Evolutionary conservation across 2,329 filamentous ascomycete genomes (phyloP).

Genomic region (Lecanicillium sp.): DNA sequence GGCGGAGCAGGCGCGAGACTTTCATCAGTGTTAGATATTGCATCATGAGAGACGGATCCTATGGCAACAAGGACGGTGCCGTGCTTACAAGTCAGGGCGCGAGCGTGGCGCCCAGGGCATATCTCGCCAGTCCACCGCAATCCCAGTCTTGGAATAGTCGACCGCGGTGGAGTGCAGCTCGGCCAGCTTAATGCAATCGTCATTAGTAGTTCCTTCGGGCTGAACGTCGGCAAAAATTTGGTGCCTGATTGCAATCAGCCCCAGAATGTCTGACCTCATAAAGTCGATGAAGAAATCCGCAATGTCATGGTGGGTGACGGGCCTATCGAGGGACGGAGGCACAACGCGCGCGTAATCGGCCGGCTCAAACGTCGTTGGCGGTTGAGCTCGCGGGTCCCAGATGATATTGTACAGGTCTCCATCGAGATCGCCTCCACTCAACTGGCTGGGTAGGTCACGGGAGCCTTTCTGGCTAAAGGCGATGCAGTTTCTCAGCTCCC

Average conservation of each 20-base stretch:
- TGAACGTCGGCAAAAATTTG: constrained; percentile 57
- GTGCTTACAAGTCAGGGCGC: constrained; percentile 51
- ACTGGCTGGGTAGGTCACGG: constrained; percentile 69
- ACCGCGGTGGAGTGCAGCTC: constrained; percentile 64
- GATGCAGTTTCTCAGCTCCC: constrained; percentile 63
- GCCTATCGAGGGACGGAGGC: constrained; percentile 52
- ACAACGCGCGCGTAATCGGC: constrained; percentile 62
- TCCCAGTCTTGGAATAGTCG: constrained; percentile 71
- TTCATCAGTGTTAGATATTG: background rate
- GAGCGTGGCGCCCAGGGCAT: constrained; percentile 35
- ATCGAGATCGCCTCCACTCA: constrained; percentile 78
- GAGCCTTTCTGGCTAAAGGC: constrained; percentile 66
- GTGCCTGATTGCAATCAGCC: constrained; percentile 59
- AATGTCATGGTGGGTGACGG: constrained; percentile 61
- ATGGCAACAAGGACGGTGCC: background rate
- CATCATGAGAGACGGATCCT: background rate
- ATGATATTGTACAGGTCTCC: constrained; percentile 79
- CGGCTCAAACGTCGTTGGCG: constrained; percentile 39
- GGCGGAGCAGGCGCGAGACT: constrained; percentile 36
- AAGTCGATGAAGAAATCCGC: constrained; percentile 75
- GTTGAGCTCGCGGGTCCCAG: constrained; percentile 54
- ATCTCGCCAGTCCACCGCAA: constrained; percentile 42
- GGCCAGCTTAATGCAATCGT: constrained; percentile 50
- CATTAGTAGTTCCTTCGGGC: constrained; percentile 43
- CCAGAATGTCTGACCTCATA: constrained; percentile 63